phyloP scores from a whole-genome alignment of 2,329 filamentous ascomycete genomes.

The Fusarium austroafricanum region DNA sequence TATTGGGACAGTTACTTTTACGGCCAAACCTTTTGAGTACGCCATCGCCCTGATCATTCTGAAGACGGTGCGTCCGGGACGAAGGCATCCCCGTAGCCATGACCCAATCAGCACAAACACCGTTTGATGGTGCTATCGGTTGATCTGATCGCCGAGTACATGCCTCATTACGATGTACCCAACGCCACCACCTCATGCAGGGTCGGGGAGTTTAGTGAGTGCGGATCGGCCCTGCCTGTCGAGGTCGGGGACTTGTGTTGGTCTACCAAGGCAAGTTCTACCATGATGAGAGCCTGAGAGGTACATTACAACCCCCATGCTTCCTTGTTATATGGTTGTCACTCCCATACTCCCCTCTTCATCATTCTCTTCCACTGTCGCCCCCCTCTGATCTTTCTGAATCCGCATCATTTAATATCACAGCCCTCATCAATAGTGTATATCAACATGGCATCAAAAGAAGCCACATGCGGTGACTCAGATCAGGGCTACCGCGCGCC shows the following conservation, averaged over 20 bases:
- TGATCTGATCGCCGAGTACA: conserved; percentile 22
- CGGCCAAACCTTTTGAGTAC: neutral
- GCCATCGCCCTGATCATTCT: neutral
- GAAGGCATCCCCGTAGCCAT: neutral
- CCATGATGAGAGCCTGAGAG: no score
- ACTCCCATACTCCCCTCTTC: neutral
- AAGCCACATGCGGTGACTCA: conserved; percentile 10
- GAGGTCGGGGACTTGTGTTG: neutral
- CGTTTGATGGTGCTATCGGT: neutral
- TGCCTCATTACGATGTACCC: conserved; percentile 4
- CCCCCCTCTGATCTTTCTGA: neutral
- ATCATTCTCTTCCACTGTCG: neutral
- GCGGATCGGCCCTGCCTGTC: neutral
- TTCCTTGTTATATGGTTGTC: neutral
- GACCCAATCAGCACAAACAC: conserved; percentile 8
- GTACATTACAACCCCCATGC: neutral
- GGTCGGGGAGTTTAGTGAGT: no score
- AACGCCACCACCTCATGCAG: conserved; percentile 1
- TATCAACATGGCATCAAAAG: conserved; percentile 15
- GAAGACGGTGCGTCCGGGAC: neutral
- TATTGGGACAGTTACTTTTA: neutral
- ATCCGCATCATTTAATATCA: neutral
- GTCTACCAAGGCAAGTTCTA: neutral
- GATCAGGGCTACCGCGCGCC: conserved; percentile 14
- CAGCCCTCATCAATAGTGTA: neutral